A percentile compares a stretch with the other conserved stretches of the same genome.
Conservation (phyloP, 208 protist species). For the Acanthamoeba pearcei region DNA sequence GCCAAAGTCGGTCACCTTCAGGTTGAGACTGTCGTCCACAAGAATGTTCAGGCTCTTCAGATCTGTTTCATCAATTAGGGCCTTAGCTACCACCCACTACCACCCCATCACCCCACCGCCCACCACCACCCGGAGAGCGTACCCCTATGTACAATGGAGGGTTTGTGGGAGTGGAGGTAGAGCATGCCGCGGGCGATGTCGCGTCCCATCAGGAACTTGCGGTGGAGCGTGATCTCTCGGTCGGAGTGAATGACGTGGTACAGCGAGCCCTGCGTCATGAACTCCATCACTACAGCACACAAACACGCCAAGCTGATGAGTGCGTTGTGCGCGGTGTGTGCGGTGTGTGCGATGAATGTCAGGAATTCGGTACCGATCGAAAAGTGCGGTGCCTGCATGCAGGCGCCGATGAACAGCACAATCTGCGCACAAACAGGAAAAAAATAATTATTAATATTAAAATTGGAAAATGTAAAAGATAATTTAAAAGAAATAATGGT, state of each 20-base stretch:
- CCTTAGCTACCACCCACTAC: too few species aligned
- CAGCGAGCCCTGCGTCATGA: constrained; percentile 37
- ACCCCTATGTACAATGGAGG: constrained; percentile 19
- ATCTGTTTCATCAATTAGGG: neutral
- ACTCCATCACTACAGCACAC: constrained; percentile 29
- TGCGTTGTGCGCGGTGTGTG: too few species aligned
- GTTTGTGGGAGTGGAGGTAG: constrained; percentile 41
- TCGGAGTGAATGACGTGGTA: constrained; percentile 30
- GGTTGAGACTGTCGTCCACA: constrained; percentile 24
- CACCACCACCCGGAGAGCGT: neutral
- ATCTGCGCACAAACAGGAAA: neutral
- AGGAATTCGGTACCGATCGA: neutral
- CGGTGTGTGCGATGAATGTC: neutral
- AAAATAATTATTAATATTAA: neutral
- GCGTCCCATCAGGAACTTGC: constrained; percentile 53
- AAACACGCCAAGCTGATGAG: neutral
- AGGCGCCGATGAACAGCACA: constrained; percentile 44
- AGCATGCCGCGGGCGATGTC: constrained; percentile 53
- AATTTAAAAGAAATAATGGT: neutral
- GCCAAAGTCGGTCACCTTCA: constrained; percentile 60
- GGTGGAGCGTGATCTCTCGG: neutral
- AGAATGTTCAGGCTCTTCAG: constrained; percentile 43
- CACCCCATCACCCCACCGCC: too few species aligned
- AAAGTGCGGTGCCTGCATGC: constrained; percentile 43
- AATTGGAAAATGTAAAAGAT: too few species aligned